Base-by-base conservation (phyloP, 1,284 basidiomycete species). In the Ganoderma lucidum region DNA sequence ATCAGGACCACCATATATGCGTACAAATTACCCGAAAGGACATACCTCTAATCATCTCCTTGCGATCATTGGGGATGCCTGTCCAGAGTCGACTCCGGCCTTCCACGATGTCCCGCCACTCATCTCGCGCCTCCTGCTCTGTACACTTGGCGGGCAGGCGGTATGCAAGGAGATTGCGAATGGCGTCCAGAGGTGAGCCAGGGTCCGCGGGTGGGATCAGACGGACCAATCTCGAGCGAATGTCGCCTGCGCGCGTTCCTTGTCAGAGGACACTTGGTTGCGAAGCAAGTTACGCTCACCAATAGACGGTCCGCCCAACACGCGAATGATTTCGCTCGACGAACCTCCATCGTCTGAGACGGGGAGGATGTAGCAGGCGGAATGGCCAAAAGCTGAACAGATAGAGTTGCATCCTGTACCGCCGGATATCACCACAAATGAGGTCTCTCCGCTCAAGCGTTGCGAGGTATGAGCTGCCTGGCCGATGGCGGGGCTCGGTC, bases 61-160 rank as follows among this genome's bases (percentile, higher is more conserved):
- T 97, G 72, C 96, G 89, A 79, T 99, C 97, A 51, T 89, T 89
- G 0, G 96, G 95, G 61, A 99, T 96, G 0, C 95, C 96, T 4
- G 84, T 79, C 97, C 97, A 99, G 3, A 98, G 85, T 1, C 76
- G 73, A 76, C 95, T 96, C 37, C 87, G 86, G 0, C 97, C 97
- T 82, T 99, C 97, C 15, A 99, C 93, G 70, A 99, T 96, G 71
- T 95, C 91, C 73, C 93, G 85, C 96, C 96, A 98, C 75, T 95
- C 87, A 41, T 95, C 94, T 70, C 95, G 89, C n/a, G 95, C 95
- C 70, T 91, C 89, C 62, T 87, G 86, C 74, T 96, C 93, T 0
- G 88, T 82, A 19, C 85, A 88, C 32, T 87, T 83, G 0, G 88
- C 81, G 3, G 95, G 93, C 44, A 98, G 86, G 1, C 96, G 90